Evolutionary conservation across 371 early-diverging fungal species (phyloP).

Genomic region (Apophysomyces ossiformis): DNA sequence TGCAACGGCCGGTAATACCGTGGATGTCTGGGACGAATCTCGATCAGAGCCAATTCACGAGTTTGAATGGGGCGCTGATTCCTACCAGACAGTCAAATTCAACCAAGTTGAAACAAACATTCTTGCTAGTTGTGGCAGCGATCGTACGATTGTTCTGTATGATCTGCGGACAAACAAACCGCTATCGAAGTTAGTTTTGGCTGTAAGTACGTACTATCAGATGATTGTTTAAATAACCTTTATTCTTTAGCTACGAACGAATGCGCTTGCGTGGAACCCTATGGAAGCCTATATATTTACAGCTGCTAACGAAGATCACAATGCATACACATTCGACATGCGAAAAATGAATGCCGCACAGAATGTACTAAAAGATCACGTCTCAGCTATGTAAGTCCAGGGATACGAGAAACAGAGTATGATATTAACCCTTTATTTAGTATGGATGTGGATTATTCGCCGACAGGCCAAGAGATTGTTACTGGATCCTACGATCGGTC

Average conservation of each 20-base stretch:
- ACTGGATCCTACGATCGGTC: constrained; percentile 97
- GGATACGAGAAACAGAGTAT: too few species aligned
- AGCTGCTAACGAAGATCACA: constrained; percentile 98
- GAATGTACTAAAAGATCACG: constrained; percentile 94
- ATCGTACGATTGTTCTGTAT: constrained; percentile 92
- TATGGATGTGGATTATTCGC: constrained; percentile 96
- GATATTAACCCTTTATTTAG: constrained; percentile 30
- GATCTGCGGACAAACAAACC: constrained; percentile 89
- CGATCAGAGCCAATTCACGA: constrained; percentile 85
- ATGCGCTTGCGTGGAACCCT: constrained; percentile 98
- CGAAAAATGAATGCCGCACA: constrained; percentile 85
- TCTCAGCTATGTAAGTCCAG: constrained; percentile 86
- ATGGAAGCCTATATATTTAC: constrained; percentile 95
- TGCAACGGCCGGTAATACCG: constrained; percentile 84
- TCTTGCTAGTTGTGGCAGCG: constrained; percentile 89
- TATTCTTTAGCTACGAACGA: constrained; percentile 70
- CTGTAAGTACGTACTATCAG: constrained; percentile 24
- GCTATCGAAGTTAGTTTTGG: constrained; percentile 77
- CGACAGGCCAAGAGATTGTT: constrained; percentile 97
- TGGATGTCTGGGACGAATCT: constrained; percentile 94
- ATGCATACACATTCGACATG: constrained; percentile 97
- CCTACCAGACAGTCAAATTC: constrained; percentile 89
- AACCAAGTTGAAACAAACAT: constrained; percentile 94
- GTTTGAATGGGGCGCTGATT: constrained; percentile 94
- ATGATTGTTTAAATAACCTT: constrained; percentile 10